phyloP scores from a whole-genome alignment of 2,329 filamentous ascomycete species.

The Nemania bipapillata region DNA sequence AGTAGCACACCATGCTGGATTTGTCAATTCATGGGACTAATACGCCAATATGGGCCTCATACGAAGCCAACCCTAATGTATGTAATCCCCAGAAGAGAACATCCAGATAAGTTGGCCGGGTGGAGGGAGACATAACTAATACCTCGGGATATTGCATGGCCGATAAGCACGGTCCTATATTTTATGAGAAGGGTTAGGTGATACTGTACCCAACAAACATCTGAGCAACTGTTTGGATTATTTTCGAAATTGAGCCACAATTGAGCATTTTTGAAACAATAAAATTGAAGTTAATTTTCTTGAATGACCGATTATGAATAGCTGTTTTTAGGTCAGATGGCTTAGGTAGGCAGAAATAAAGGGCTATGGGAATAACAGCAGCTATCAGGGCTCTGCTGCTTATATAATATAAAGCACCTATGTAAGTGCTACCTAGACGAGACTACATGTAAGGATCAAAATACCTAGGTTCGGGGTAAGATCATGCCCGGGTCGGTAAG shows the following conservation, averaged over 20 bases:
- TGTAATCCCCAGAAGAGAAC: not conserved
- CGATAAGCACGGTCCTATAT: not conserved
- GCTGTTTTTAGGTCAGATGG: too few species aligned
- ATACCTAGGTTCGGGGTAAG: not conserved
- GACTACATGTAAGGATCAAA: too few species aligned
- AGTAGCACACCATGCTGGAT: conserved; percentile 8
- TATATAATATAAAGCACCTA: not conserved
- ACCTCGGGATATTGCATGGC: not conserved
- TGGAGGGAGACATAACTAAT: conserved; percentile 1
- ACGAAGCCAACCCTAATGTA: conserved; percentile 9
- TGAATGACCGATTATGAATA: too few species aligned
- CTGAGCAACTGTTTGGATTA: too few species aligned
- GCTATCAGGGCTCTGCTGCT: too few species aligned
- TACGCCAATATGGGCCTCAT: not conserved
- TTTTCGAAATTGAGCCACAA: too few species aligned
- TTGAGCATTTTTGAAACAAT: too few species aligned
- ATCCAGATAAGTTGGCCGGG: conserved; percentile 5
- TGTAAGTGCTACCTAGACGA: not conserved
- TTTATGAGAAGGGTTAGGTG: not conserved
- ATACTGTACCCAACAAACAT: too few species aligned
- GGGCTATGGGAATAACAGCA: too few species aligned
- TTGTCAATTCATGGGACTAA: conserved; percentile 20
- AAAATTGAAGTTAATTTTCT: too few species aligned
- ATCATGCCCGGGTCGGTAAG: not conserved
- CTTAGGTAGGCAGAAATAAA: too few species aligned